A percentile compares a stretch with the other conserved stretches of the same genome.
Evolutionary conservation across 2,329 filamentous ascomycete species (phyloP).

Genomic region (Colletotrichum australisinense): DNA sequence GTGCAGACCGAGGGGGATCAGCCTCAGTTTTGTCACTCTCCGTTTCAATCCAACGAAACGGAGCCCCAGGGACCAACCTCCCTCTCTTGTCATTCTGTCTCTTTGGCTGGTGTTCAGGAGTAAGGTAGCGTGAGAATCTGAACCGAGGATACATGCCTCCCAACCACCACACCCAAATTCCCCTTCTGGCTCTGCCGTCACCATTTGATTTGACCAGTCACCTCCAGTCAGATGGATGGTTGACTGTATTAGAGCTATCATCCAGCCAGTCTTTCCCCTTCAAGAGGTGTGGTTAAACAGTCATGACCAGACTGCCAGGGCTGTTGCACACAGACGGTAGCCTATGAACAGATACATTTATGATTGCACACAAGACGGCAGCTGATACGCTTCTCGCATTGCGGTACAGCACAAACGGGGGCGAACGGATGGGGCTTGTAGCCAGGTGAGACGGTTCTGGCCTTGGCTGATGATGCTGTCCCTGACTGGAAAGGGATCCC

Average conservation of each 20-base stretch:
- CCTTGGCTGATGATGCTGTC: conserved; percentile 32
- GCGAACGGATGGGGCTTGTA: conserved; percentile 13
- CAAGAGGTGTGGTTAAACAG: conserved; percentile 16
- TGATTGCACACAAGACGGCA: too few species aligned
- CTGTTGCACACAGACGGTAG: background rate
- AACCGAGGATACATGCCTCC: background rate
- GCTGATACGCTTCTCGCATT: background rate
- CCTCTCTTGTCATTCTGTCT: background rate
- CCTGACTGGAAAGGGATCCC: background rate
- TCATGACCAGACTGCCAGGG: background rate
- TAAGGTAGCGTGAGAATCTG: background rate
- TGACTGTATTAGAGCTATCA: background rate
- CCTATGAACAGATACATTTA: background rate
- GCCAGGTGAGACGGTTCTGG: conserved; percentile 28
- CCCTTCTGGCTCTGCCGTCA: background rate
- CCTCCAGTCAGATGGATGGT: background rate
- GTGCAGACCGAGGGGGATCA: background rate
- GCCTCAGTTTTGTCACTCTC: background rate
- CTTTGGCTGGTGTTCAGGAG: background rate
- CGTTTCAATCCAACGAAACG: conserved; percentile 6
- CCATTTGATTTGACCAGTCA: background rate
- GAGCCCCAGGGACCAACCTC: background rate
- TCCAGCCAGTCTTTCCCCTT: conserved; percentile 8
- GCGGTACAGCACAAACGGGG: conserved; percentile 23
- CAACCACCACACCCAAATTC: background rate